Evolutionary conservation across 495 filamentous ascomycete genomes (phyloP).

Genomic region (Collariella sp.): DNA sequence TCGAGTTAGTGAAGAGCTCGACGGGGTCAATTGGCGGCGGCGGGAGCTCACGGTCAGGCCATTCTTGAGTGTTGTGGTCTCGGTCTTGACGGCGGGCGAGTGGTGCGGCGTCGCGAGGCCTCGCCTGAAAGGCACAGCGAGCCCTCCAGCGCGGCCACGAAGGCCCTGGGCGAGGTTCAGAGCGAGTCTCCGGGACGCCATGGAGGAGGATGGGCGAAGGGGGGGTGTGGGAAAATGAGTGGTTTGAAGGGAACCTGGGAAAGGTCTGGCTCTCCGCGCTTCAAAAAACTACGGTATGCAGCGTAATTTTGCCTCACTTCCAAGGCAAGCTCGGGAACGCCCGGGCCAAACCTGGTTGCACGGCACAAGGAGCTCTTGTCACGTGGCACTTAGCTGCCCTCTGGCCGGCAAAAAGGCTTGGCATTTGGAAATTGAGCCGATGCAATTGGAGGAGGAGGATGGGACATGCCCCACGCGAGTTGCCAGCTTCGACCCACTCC

Average conservation of each 20-base stretch:
- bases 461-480: too few species aligned
- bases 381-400: conserved; percentile 4
- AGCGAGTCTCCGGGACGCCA: conserved; percentile 92
- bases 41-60: conserved; percentile 74
- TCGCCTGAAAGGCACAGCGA: conserved; percentile 65
- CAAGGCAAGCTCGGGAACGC: conserved; percentile 27
- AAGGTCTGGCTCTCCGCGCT: conserved; percentile 12
- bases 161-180: conserved; percentile 79
- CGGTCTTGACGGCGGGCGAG: conserved; percentile 63
- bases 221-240: conserved; percentile 30
- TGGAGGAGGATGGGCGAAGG: conserved; percentile 43
- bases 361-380: conserved; percentile 2
- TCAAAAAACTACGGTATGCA: conserved; percentile 23
- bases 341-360: conserved; percentile 16
- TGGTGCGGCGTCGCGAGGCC: conserved; percentile 69
- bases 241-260: conserved; percentile 42
- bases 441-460: conserved; percentile 4
- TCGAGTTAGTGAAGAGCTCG: conserved; percentile 32
- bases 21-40: conserved; percentile 23
- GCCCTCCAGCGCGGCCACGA: conserved; percentile 63
- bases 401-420: not conserved
- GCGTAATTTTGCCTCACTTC: conserved; percentile 32
- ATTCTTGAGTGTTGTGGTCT: conserved; percentile 93
- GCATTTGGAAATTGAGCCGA: conserved; percentile 8
- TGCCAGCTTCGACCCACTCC: too few species aligned